These are phyloP conservation scores for Jaltomata sinuosa DNA, from an alignment of 257 asterid genomes.

Conservation along the genomic window DNA sequence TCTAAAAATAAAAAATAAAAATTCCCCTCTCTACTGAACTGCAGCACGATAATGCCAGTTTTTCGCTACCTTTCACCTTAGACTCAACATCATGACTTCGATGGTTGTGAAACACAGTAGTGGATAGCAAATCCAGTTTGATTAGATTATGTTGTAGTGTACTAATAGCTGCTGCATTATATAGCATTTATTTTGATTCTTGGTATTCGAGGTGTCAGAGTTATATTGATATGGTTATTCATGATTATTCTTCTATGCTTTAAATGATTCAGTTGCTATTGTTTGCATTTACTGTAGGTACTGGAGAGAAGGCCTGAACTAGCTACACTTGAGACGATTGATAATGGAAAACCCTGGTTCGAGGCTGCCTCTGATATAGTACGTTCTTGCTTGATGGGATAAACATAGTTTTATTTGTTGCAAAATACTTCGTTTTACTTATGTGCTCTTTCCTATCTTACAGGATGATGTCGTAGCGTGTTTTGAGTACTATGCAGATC, in stretches of 20 bases:
- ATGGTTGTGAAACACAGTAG: neutral
- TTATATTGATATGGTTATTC: neutral
- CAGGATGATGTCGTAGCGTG: slow-evolving; percentile 98
- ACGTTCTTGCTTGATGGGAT: slow-evolving; percentile 9
- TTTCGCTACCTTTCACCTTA: neutral
- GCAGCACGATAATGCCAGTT: neutral
- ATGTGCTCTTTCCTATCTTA: neutral
- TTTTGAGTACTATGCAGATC: slow-evolving; percentile 81
- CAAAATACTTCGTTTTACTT: neutral
- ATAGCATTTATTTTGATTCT: neutral
- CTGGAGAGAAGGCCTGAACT: slow-evolving; percentile 61
- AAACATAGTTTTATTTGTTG: neutral
- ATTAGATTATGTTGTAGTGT: neutral
- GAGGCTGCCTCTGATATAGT: slow-evolving; percentile 97
- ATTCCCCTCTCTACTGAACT: neutral
- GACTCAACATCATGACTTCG: neutral
- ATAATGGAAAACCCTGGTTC: slow-evolving; percentile 83
- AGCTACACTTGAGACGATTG: slow-evolving; percentile 77
- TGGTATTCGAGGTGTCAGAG: neutral
- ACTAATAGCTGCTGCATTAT: neutral
- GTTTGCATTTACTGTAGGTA: slow-evolving; percentile 1
- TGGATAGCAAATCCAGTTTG: neutral
- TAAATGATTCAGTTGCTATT: neutral
- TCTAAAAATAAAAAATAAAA: no score
- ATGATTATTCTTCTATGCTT: neutral